Evolutionary conservation across 805 yeast species (phyloP).

Genomic region (Priceomyces carsonii): DNA sequence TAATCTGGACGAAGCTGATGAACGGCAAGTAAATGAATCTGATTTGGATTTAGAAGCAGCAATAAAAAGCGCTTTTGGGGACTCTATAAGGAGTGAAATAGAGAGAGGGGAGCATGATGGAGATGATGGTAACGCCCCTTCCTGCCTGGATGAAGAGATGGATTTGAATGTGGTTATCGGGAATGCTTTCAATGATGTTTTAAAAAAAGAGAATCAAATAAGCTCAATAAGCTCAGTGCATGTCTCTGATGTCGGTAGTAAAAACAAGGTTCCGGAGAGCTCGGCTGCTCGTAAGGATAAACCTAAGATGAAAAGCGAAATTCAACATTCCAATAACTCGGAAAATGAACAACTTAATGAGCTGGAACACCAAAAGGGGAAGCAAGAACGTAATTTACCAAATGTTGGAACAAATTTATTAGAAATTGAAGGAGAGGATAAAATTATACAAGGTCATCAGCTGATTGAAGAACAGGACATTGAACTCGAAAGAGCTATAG

Average conservation of each 20-base stretch:
- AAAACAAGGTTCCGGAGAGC: not conserved
- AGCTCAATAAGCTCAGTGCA: not conserved
- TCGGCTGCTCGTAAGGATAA: not conserved
- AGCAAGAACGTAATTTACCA: too few species aligned
- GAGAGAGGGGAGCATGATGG: not conserved
- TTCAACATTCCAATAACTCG: not conserved
- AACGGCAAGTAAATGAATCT: slow-evolving; percentile 9
- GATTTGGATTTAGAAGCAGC: slow-evolving; percentile 24
- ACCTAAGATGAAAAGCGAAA: not conserved
- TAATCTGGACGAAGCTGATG: not conserved
- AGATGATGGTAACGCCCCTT: not conserved
- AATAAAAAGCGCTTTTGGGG: slow-evolving; percentile 29
- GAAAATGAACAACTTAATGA: not conserved
- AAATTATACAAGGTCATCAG: too few species aligned
- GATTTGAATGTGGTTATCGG: slow-evolving; percentile 21
- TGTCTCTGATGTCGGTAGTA: not conserved
- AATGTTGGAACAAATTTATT: not conserved
- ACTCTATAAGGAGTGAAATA: not conserved
- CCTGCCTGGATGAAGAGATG: slow-evolving; percentile 10
- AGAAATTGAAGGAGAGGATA: slow-evolving; percentile 5
- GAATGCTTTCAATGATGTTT: slow-evolving; percentile 14
- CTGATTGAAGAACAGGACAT: too few species aligned
- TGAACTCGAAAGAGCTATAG: slow-evolving; percentile 37
- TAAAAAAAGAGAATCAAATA: not conserved
- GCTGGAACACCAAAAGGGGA: not conserved